These are phyloP conservation scores for Selaginella moellendorffii DNA, from an alignment of 75 land plant genomes.

Conservation along the genomic window DNA sequence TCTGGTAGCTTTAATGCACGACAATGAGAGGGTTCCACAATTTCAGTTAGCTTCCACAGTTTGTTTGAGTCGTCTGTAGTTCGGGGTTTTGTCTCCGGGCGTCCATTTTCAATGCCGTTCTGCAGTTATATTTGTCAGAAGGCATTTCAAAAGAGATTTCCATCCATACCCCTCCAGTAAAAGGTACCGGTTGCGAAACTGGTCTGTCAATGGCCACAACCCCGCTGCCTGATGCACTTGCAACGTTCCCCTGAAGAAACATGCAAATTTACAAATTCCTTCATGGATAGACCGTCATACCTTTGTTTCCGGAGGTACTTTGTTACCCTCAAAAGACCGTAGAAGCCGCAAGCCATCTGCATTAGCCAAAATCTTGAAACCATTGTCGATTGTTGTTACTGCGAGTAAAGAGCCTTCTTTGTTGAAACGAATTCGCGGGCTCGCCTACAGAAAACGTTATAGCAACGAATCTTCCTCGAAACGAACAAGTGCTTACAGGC, in stretches of 20 bases:
- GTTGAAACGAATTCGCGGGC: slow-evolving; percentile 66
- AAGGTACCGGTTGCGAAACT: neutral
- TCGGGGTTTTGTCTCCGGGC: neutral
- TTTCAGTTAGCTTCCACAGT: slow-evolving; percentile 65
- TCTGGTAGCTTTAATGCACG: slow-evolving; percentile 52
- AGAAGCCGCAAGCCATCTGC: slow-evolving; percentile 52
- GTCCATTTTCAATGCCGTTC: neutral
- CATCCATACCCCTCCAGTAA: neutral
- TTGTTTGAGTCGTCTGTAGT: slow-evolving; percentile 36
- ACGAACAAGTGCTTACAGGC: slow-evolving; percentile 29
- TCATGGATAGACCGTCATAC: too few relatives aligned
- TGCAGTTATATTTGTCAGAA: neutral
- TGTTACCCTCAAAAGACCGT: slow-evolving; percentile 43
- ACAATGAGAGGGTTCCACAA: slow-evolving; percentile 55
- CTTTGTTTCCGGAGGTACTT: neutral
- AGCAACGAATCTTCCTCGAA: too few relatives aligned
- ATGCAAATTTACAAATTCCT: too few relatives aligned
- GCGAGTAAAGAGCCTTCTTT: slow-evolving; percentile 66
- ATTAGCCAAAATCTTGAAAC: slow-evolving; percentile 64
- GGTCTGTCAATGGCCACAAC: too few relatives aligned
- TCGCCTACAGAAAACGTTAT: slow-evolving; percentile 31
- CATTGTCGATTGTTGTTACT: slow-evolving; percentile 62
- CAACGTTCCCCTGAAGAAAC: too few relatives aligned
- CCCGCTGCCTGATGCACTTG: too few relatives aligned
- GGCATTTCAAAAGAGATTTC: neutral